phyloP scores from a whole-genome alignment of 306 rosid species.

The Canavalia ensiformis region DNA sequence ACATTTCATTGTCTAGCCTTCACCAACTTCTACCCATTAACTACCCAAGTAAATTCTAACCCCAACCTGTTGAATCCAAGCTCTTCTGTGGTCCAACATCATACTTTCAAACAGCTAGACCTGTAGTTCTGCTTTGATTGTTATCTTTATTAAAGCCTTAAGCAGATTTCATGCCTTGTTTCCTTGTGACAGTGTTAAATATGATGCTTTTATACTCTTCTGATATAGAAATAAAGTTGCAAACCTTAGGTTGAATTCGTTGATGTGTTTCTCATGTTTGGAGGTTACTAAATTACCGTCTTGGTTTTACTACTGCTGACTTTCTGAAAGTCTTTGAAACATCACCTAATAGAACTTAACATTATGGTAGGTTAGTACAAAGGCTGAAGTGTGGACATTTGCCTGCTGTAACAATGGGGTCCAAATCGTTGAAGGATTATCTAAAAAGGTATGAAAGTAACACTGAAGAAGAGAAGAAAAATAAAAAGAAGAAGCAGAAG shows the following conservation, averaged over 20 bases:
- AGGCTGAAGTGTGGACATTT: conserved; percentile 48
- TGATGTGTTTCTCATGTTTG: conserved; percentile 15
- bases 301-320: background rate
- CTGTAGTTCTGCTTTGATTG: conserved; percentile 1
- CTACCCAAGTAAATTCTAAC: background rate
- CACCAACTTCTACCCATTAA: background rate
- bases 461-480: conserved; percentile 60
- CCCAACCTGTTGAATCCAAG: background rate
- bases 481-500: conserved; percentile 56
- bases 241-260: conserved; percentile 21
- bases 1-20: background rate
- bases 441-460: conserved; percentile 73
- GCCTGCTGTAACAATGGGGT: conserved; percentile 51
- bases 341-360: conserved; percentile 28
- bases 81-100: background rate
- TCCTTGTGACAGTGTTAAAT: conserved; percentile 1
- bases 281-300: background rate
- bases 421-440: conserved; percentile 77
- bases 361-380: conserved; percentile 27
- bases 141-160: conserved; percentile 3
- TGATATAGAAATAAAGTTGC: conserved; percentile 12
- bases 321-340: conserved; percentile 17
- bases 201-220: background rate
- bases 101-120: background rate
- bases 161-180: conserved; percentile 9